Evolutionary conservation across 805 yeast species (phyloP).

Genomic region (Schwanniomyces sp.): DNA sequence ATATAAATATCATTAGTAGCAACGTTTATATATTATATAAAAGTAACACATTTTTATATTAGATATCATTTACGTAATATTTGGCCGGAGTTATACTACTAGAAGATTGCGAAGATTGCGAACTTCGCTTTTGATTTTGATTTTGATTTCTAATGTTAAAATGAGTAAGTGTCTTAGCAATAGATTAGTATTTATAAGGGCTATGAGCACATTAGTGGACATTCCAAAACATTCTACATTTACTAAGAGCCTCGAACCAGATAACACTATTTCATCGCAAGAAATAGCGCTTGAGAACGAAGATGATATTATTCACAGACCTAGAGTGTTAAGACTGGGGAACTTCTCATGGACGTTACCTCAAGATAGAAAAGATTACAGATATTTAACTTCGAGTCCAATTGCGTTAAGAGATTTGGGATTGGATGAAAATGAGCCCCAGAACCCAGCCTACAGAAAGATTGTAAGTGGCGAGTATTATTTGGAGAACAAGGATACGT

Average conservation of each 20-base stretch:
- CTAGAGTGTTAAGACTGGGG: slow-evolving; percentile 50
- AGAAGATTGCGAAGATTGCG: not conserved
- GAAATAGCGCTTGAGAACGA: slow-evolving; percentile 28
- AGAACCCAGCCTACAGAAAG: slow-evolving; percentile 47
- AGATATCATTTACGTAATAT: not conserved
- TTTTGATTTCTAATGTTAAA: not conserved
- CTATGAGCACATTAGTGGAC: slow-evolving; percentile 18
- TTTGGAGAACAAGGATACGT: slow-evolving; percentile 25
- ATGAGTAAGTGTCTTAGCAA: not conserved
- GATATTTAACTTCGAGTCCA: slow-evolving; percentile 57
- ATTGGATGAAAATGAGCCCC: slow-evolving; percentile 36
- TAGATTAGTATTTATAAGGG: not conserved
- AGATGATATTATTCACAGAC: slow-evolving; percentile 32
- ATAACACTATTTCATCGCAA: slow-evolving; percentile 22
- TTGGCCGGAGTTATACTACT: not conserved
- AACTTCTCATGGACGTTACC: slow-evolving; percentile 77
- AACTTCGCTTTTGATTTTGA: not conserved
- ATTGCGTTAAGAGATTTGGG: slow-evolving; percentile 65
- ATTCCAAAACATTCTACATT: slow-evolving; percentile 31
- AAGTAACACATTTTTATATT: not conserved
- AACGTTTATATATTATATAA: too few relatives aligned
- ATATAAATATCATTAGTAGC: too few relatives aligned
- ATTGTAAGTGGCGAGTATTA: slow-evolving; percentile 61
- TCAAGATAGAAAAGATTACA: slow-evolving; percentile 51
- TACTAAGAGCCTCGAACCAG: slow-evolving; percentile 27